These are phyloP conservation scores for Emergomyces africanus DNA, from an alignment of 2,329 filamentous ascomycete species.

Conservation along the genomic window DNA sequence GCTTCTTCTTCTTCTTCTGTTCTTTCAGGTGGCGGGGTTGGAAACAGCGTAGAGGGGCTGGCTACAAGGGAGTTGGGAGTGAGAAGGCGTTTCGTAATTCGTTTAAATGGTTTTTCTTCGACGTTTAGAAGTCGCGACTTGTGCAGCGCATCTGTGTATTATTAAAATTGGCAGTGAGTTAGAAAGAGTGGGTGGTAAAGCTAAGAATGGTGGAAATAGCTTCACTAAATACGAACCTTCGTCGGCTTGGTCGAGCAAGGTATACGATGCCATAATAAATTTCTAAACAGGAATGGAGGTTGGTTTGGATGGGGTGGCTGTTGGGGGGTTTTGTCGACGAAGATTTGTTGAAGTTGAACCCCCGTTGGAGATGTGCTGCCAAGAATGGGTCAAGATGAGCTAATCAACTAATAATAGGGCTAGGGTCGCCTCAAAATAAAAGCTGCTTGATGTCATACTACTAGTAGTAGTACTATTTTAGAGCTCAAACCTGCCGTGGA, in stretches of 20 bases:
- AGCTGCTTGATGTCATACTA: no score
- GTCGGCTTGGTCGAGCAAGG: conserved; percentile 59
- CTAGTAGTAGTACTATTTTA: no score
- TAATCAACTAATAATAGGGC: neutral
- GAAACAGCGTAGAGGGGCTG: conserved; percentile 42
- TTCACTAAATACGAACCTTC: conserved; percentile 22
- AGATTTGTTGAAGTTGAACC: neutral
- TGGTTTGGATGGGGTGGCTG: neutral
- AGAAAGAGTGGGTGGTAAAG: neutral
- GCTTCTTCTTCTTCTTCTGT: conserved; percentile 30
- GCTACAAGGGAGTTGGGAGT: conserved; percentile 53
- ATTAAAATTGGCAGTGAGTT: neutral
- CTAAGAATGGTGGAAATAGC: conserved; percentile 1
- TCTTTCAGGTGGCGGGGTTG: conserved; percentile 55
- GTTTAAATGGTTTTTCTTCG: conserved; percentile 85
- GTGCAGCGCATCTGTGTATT: conserved; percentile 58
- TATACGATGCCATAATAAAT: conserved; percentile 43
- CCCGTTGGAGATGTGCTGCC: no score
- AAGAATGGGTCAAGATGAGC: neutral
- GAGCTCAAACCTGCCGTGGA: neutral
- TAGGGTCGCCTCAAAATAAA: neutral
- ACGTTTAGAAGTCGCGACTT: conserved; percentile 76
- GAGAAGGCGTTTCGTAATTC: conserved; percentile 70
- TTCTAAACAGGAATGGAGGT: neutral
- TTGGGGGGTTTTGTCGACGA: neutral